Evolutionary conservation across 345 rosid genomes (phyloP), one percentile per base, ranked within the genome.

Genomic region (Citrus reticulata): DNA sequence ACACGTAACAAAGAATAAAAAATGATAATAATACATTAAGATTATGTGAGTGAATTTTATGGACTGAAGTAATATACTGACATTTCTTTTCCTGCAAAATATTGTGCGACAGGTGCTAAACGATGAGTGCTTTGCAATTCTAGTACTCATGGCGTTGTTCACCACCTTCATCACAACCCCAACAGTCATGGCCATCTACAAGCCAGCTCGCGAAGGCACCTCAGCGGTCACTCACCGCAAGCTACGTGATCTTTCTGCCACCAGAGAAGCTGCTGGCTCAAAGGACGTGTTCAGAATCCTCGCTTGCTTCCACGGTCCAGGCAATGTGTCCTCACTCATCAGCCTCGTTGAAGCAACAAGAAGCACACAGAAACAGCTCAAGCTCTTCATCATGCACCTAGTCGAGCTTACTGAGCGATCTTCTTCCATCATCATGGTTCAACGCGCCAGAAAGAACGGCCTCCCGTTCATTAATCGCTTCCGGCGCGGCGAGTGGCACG

Each of bases 141-240:
- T 94, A 20, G 95, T 92, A 19, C 85, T 94, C 14, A 94, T 94
- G 97, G 97, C 97, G 40, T 88, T 94, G 40, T 86, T 95, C 81
- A 95, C 97, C 70, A 93, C 97, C 80, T 95, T 95, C 89, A 81
- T 95, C 72, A 91, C 97, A 32, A 91, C 96, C 17, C 96, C 96
- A 37, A 81, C 77, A 1, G 93, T 93, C 17, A 88, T 91, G 95
- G 93, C 93, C 37, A 83, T 91, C 70, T 91, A 90, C 86, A 88
- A 90, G 68, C 94, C 92, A 0, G 88, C 90, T 34, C 90, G 95
- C 8, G 59, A 93, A 5, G 59, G 74, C 6, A 24, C 60, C 42
- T 32, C 80, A 11, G 4, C 49, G 10, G 17, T 24, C 63, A 79
- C 84, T 9, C 92, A 73, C 81, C 90, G 93, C 34, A 93, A 89